Conservation (phyloP, 2,329 filamentous ascomycete species). For the Zymoseptoria brevis region DNA sequence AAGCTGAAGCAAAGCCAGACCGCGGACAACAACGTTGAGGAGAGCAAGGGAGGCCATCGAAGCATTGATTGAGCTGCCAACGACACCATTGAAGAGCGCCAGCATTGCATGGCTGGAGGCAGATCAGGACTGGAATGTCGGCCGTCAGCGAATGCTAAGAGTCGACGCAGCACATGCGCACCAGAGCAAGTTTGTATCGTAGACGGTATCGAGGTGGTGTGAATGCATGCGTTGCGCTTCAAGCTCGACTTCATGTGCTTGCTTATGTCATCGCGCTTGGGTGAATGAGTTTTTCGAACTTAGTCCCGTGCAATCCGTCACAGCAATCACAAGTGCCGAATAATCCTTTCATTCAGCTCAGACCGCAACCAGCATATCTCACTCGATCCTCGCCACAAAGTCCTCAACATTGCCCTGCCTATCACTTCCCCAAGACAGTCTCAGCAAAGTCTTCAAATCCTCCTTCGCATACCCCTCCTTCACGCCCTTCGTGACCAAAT, state of each 20-base stretch:
- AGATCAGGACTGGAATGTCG: no score
- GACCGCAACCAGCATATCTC: not conserved
- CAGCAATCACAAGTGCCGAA: not conserved
- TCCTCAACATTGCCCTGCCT: slow-evolving; percentile 18
- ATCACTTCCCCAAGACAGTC: slow-evolving; percentile 27
- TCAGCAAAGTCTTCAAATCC: slow-evolving; percentile 35
- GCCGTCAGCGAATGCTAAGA: no score
- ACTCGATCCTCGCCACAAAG: slow-evolving; percentile 16
- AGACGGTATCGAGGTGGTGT: no score
- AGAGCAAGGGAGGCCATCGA: not conserved
- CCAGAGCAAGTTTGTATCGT: no score
- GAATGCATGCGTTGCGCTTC: not conserved
- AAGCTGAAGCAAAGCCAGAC: no score
- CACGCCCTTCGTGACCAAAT: slow-evolving; percentile 30
- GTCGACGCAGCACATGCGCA: no score
- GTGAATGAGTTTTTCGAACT: not conserved
- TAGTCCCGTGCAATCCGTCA: not conserved
- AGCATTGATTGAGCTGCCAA: not conserved
- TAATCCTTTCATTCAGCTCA: not conserved
- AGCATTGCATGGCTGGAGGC: no score
- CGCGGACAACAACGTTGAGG: not conserved
- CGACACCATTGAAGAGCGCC: not conserved
- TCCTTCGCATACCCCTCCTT: slow-evolving; percentile 29
- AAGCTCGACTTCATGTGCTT: not conserved
- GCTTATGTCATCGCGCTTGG: not conserved